Base-by-base conservation (phyloP, 768 basidiomycete genomes). In the Mycena rebaudengoi region DNA sequence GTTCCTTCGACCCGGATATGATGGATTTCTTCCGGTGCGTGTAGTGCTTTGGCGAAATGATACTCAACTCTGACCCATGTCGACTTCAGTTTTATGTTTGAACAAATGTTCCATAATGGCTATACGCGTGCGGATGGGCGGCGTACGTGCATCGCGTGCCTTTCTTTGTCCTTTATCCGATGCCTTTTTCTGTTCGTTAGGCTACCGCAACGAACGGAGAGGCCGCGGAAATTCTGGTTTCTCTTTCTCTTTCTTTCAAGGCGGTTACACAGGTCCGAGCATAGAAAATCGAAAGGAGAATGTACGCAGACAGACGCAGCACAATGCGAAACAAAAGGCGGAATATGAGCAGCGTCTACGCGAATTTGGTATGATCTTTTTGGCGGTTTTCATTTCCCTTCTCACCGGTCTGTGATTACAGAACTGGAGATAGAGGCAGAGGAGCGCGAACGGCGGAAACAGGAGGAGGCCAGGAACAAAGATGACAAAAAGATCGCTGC, bases 391-490 rank as follows among this genome's bases (percentile, higher is more conserved):
- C n/a, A n/a, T 28, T 23, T 26, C 29, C 25, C 16, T 4, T 41
- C 25, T 43, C n/a, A 46, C 12, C 16, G 45, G 28, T 50, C 18
- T 49, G 39, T 16, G 50, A 33, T 20, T 20, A 57, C 49, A 79
- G 80, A 80, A 64, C 65, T 59, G 16, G 75, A 81, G 60, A 67
- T 77, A 33, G 76, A 72, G 53, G 66, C 64, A n/a, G 75, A 79
- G 65, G 69, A 78, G 60, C 73, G 71, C 35, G 76, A 76, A 62
- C 54, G 65, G 21, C 59, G 69, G 39, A 68, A 60, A 52, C 54
- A 52, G 39, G 75, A 69, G 55, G 71, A 67, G 28, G 72, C 75
- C 55, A 64, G 69, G 43, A 68, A 67, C 37, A 71, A 71, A 13
- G 64, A 71, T 25, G 69, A 67, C 26, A 70, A 70, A 46, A 69